Evolutionary conservation across 805 yeast species (phyloP).

Genomic region (Ogataea saltuana): DNA sequence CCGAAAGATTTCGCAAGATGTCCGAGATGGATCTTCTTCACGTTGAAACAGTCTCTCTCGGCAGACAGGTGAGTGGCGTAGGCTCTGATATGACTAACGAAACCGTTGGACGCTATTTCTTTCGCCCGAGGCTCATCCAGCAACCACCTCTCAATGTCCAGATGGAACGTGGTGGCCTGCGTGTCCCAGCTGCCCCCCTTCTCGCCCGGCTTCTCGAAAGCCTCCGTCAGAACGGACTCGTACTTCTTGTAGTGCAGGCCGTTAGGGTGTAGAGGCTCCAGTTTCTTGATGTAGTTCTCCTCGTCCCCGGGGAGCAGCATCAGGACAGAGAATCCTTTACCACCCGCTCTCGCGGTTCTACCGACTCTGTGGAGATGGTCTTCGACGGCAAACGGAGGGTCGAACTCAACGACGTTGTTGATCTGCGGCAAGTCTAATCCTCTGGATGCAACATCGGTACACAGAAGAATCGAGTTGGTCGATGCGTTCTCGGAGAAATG

Average conservation of each 20-base stretch:
- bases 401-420: constrained; percentile 84
- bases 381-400: constrained; percentile 91
- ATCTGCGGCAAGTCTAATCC: constrained; percentile 92
- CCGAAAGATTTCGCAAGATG: constrained; percentile 96
- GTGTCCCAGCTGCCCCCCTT: constrained; percentile 70
- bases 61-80: constrained; percentile 89
- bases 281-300: constrained; percentile 73
- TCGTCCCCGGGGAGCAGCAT: constrained; percentile 88
- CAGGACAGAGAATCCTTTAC: constrained; percentile 71
- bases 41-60: constrained; percentile 80
- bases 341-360: constrained; percentile 98
- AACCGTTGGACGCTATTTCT: constrained; percentile 74
- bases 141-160: constrained; percentile 85
- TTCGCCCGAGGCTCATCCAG: constrained; percentile 64
- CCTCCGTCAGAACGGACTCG: constrained; percentile 40
- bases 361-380: constrained; percentile 98
- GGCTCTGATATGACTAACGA: constrained; percentile 87
- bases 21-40: constrained; percentile 84
- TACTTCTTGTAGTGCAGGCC: constrained; percentile 48
- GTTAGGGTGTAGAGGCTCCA: constrained; percentile 54
- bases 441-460: constrained; percentile 98
- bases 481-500: constrained; percentile 51
- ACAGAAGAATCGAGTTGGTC: constrained; percentile 61
- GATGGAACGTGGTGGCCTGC: constrained; percentile 95
- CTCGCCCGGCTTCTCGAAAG: constrained; percentile 27